Evolutionary conservation across 106 monocot genomes (phyloP).

Genomic region (Allium sativum): DNA sequence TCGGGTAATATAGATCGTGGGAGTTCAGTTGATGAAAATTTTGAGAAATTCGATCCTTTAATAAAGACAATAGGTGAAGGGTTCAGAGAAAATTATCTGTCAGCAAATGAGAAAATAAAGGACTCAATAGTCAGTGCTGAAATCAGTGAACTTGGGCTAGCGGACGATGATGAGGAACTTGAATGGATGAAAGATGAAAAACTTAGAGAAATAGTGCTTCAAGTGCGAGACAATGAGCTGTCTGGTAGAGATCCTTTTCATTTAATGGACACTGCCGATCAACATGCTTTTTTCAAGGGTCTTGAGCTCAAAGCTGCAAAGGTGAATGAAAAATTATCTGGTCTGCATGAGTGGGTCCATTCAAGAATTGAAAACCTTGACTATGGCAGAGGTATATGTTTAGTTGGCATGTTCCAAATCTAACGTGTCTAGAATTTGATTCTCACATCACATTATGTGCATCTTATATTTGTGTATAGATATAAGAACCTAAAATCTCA

Average conservation of each 20-base stretch:
- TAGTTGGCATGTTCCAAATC: too few relatives aligned
- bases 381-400: constrained; percentile 55
- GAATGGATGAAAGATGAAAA: constrained; percentile 84
- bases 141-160: constrained; percentile 38
- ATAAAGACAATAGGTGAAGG: constrained; percentile 49
- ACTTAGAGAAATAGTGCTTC: constrained; percentile 65
- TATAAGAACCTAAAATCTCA: too few relatives aligned
- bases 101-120: constrained; percentile 54
- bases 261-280: constrained; percentile 48
- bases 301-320: constrained; percentile 64
- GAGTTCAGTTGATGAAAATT: constrained; percentile 56
- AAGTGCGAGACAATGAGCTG: constrained; percentile 75
- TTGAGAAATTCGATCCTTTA: constrained; percentile 41
- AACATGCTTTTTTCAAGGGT: constrained; percentile 48
- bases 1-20: constrained; percentile 7
- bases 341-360: constrained; percentile 65
- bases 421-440: too few relatives aligned
- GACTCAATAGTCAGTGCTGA: constrained; percentile 19
- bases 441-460: too few relatives aligned
- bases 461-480: too few relatives aligned
- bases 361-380: constrained; percentile 78
- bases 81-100: constrained; percentile 56
- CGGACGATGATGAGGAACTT: constrained; percentile 38
- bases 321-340: constrained; percentile 43
- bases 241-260: constrained; percentile 70